phyloP scores from a whole-genome alignment of 2,329 filamentous ascomycete species.

The Neonectria neomacrospora region DNA sequence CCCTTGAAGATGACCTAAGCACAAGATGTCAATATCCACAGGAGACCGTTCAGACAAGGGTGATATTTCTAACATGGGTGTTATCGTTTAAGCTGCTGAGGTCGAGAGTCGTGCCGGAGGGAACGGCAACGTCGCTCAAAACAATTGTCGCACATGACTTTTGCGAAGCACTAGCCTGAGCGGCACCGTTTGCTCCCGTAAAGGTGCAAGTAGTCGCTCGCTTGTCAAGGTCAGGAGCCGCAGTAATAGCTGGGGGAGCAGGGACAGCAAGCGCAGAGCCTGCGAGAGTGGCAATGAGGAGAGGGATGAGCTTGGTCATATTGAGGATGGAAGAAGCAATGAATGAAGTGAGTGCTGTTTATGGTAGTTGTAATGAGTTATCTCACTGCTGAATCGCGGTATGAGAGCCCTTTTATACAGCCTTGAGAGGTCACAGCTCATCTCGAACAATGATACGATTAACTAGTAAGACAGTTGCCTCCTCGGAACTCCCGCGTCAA shows the following conservation, averaged over 20 bases:
- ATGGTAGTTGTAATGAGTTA: neutral
- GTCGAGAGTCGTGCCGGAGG: slow-evolving; percentile 35
- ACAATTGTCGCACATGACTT: slow-evolving; percentile 34
- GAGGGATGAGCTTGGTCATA: slow-evolving; percentile 1
- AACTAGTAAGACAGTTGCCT: neutral
- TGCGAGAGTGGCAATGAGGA: slow-evolving; percentile 11
- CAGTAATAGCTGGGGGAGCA: slow-evolving; percentile 16
- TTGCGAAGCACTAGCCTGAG: slow-evolving; percentile 30
- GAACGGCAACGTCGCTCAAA: slow-evolving; percentile 32
- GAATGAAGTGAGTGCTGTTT: neutral
- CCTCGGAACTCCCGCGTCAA: neutral
- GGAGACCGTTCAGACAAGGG: too few species aligned
- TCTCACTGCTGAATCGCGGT: neutral
- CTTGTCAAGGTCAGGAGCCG: slow-evolving; percentile 31
- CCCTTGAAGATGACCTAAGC: slow-evolving; percentile 39
- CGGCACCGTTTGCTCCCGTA: slow-evolving; percentile 34
- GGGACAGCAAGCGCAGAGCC: slow-evolving; percentile 1
- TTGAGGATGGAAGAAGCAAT: neutral
- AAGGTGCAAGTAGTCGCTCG: slow-evolving; percentile 36
- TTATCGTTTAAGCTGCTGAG: slow-evolving; percentile 36
- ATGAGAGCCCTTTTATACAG: neutral
- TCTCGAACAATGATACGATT: neutral
- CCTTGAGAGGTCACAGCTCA: neutral
- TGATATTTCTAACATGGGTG: slow-evolving; percentile 23
- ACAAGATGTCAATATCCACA: neutral